These are phyloP conservation scores for Candida tropicalis DNA, from an alignment of 1,139 yeast species.

Conservation along the genomic window DNA sequence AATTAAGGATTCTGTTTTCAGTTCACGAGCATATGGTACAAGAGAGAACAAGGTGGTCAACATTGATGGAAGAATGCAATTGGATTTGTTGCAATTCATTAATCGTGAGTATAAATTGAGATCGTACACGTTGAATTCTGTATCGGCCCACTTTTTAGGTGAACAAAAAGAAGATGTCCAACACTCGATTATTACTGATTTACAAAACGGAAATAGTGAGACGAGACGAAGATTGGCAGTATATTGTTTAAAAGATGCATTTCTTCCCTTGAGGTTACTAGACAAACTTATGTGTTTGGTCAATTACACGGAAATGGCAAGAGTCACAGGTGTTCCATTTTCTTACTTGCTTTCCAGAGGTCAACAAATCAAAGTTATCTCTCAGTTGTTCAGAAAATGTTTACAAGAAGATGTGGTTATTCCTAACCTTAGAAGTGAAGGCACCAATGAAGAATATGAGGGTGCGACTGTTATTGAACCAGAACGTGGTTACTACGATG, in stretches of 20 bases:
- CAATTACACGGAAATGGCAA: constrained; percentile 98
- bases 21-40: constrained; percentile 96
- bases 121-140: constrained; percentile 93
- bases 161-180: constrained; percentile 99
- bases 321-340: constrained; percentile 98
- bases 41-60: constrained; percentile 90
- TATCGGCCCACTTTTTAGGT: constrained; percentile 88
- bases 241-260: constrained; percentile 96
- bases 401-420: constrained; percentile 81
- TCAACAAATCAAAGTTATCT: constrained; percentile 95
- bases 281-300: constrained; percentile 96
- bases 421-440: constrained; percentile 87
- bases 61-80: constrained; percentile 94
- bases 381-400: constrained; percentile 93
- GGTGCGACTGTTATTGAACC: constrained; percentile 99
- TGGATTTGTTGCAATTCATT: constrained; percentile 88
- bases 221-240: constrained; percentile 95
- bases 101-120: constrained; percentile 95
- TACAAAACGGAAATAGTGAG: constrained; percentile 90
- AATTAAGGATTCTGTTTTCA: constrained; percentile 77
- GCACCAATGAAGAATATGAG: constrained; percentile 87
- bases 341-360: constrained; percentile 88
- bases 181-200: constrained; percentile 91
- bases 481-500: constrained; percentile 89
- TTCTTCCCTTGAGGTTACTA: constrained; percentile 79